Conservation (phyloP, 805 yeast genomes). For the Yarrowia sp. region DNA sequence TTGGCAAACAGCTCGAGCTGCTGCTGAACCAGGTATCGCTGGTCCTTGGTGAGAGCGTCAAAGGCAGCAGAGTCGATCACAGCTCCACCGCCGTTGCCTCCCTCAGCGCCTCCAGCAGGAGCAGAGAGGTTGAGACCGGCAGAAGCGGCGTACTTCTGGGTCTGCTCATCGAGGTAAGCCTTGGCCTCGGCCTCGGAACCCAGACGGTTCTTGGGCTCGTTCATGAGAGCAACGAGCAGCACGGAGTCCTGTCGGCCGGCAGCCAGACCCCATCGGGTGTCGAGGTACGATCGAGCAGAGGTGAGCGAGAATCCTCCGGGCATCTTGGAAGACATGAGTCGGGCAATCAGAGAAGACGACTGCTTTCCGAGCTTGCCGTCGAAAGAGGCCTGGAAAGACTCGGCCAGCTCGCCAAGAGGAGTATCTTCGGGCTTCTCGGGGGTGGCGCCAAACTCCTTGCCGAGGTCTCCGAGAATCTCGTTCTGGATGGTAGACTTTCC, state of each 20-base stretch:
- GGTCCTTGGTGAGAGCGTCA: constrained; percentile 77
- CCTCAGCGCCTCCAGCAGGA: constrained; percentile 60
- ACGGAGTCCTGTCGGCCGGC: constrained; percentile 94
- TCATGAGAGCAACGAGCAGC: constrained; percentile 79
- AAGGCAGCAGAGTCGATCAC: constrained; percentile 95
- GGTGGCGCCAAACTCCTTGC: constrained; percentile 96
- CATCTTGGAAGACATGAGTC: constrained; percentile 96
- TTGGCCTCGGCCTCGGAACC: constrained; percentile 89
- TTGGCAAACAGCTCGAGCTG: constrained; percentile 92
- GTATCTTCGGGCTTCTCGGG: constrained; percentile 99
- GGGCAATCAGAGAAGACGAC: constrained; percentile 83
- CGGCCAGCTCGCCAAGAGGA: constrained; percentile 94
- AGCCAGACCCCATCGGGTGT: constrained; percentile 90
- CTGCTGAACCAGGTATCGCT: constrained; percentile 72
- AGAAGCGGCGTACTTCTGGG: constrained; percentile 83
- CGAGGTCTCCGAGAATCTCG: constrained; percentile 97
- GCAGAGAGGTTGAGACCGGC: constrained; percentile 80
- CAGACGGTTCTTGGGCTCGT: constrained; percentile 90
- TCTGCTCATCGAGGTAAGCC: constrained; percentile 78
- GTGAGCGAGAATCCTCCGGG: constrained; percentile 99
- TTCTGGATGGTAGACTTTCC: constrained; percentile 99
- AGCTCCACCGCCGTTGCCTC: constrained; percentile 70
- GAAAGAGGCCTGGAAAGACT: constrained; percentile 90
- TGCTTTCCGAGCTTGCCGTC: constrained; percentile 92
- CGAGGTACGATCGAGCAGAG: constrained; percentile 88